Conservation (phyloP, 176 grass and related monocot species). For the Carex parvula region DNA sequence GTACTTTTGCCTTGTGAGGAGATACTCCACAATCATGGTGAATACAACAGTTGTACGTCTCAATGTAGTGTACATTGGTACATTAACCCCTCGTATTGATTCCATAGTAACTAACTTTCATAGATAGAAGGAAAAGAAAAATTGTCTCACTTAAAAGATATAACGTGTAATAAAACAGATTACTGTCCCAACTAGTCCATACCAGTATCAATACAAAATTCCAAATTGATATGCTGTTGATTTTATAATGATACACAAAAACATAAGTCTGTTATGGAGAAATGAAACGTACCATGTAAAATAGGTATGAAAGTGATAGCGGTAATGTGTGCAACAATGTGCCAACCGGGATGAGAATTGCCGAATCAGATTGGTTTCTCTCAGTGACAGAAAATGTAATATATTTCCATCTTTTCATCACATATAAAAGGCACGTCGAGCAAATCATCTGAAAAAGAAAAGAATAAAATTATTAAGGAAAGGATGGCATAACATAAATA, state of each 20-base stretch:
- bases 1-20: constrained; percentile 86
- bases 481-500: background rate
- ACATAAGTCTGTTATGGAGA: background rate
- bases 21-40: constrained; percentile 98
- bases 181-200: background rate
- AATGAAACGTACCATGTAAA: constrained; percentile 80
- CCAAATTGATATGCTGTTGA: background rate
- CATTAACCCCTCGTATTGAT: constrained; percentile 95
- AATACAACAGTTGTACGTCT: constrained; percentile 96
- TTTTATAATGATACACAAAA: background rate
- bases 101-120: constrained; percentile 98
- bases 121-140: constrained; percentile 15
- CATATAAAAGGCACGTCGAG: constrained; percentile 80
- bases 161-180: background rate
- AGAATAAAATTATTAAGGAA: background rate
- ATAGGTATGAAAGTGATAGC: constrained; percentile 91
- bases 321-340: constrained; percentile 78
- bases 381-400: constrained; percentile 83
- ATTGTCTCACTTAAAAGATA: constrained; percentile 29
- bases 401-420: constrained; percentile 72
- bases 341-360: constrained; percentile 63
- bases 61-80: constrained; percentile 99
- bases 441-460: constrained; percentile 67
- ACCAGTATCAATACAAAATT: background rate
- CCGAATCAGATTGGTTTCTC: constrained; percentile 46